Evolutionary conservation across 345 rosid species (phyloP).

Genomic region (Erucastrum elatum): DNA sequence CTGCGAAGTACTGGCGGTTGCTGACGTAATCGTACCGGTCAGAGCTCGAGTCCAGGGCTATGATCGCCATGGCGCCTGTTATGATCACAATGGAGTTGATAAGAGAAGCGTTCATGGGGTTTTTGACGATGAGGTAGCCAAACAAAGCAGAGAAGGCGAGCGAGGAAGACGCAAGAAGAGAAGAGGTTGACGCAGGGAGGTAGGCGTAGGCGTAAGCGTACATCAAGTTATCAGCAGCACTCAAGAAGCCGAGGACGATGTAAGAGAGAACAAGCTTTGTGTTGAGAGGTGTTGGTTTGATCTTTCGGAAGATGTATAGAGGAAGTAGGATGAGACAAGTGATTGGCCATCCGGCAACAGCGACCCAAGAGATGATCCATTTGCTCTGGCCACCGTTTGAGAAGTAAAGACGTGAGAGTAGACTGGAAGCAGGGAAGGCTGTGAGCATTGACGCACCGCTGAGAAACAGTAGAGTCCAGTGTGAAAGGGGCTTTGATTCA

Average conservation of each 20-base stretch:
- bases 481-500: slow-evolving; percentile 62
- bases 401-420: slow-evolving; percentile 70
- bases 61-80: slow-evolving; percentile 64
- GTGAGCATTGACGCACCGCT: slow-evolving; percentile 63
- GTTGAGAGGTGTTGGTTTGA: slow-evolving; percentile 59
- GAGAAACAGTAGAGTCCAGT: slow-evolving; percentile 67
- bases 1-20: slow-evolving; percentile 59
- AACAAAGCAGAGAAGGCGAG: slow-evolving; percentile 69
- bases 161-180: slow-evolving; percentile 82
- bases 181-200: slow-evolving; percentile 84
- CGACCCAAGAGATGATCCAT: slow-evolving; percentile 92
- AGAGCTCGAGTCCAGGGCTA: slow-evolving; percentile 77
- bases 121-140: slow-evolving; percentile 67
- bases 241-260: slow-evolving; percentile 58
- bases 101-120: slow-evolving; percentile 64
- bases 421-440: slow-evolving; percentile 83
- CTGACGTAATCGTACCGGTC: slow-evolving; percentile 56
- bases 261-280: slow-evolving; percentile 58
- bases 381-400: slow-evolving; percentile 81
- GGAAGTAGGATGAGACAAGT: slow-evolving; percentile 60
- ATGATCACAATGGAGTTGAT: slow-evolving; percentile 67
- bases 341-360: slow-evolving; percentile 88
- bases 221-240: slow-evolving; percentile 83
- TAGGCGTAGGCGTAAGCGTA: slow-evolving; percentile 87
- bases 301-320: slow-evolving; percentile 48